These are phyloP conservation scores for Grosmannia serpens DNA, from an alignment of 2,329 filamentous ascomycete genomes.

Conservation along the genomic window DNA sequence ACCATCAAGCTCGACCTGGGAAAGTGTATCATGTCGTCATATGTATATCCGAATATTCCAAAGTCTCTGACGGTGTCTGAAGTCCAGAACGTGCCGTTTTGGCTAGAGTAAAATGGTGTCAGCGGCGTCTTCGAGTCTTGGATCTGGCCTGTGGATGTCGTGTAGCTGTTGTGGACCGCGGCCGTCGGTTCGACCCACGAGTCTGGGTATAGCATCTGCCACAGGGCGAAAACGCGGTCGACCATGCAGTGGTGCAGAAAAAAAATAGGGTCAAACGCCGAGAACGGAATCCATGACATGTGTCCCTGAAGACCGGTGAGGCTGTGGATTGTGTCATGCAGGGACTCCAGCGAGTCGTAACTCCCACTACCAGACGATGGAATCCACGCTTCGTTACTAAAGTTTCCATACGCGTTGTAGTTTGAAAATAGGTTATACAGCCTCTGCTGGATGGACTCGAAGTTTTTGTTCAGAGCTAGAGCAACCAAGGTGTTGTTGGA, in stretches of 20 bases:
- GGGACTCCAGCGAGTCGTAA: constrained; percentile 53
- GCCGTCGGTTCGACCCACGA: constrained; percentile 50
- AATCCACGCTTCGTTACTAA: constrained; percentile 59
- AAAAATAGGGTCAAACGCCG: constrained; percentile 69
- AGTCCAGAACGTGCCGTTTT: constrained; percentile 53
- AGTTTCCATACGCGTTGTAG: constrained; percentile 55
- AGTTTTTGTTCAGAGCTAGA: constrained; percentile 37
- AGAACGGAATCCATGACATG: constrained; percentile 59
- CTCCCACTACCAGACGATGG: constrained; percentile 30
- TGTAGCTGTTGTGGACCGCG: constrained; percentile 49
- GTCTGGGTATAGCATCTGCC: constrained; percentile 61
- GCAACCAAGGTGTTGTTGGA: constrained; percentile 51
- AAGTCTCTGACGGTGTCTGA: constrained; percentile 50
- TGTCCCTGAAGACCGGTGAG: constrained; percentile 51
- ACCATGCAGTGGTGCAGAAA: constrained; percentile 67
- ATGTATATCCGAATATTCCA: constrained; percentile 59
- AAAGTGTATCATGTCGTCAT: constrained; percentile 42
- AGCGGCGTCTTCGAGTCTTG: constrained; percentile 46
- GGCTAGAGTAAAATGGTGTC: constrained; percentile 53
- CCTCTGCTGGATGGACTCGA: constrained; percentile 45
- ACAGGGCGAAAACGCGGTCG: constrained; percentile 65
- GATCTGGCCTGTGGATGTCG: constrained; percentile 39
- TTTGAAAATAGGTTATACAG: constrained; percentile 57
- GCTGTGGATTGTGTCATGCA: constrained; percentile 53
- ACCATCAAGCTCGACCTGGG: constrained; percentile 10